Percentiles rank a stretch among this genome's conserved stretches.
Evolutionary conservation across 1,284 basidiomycete species (phyloP).

Genomic region (Ustilago lituana): DNA sequence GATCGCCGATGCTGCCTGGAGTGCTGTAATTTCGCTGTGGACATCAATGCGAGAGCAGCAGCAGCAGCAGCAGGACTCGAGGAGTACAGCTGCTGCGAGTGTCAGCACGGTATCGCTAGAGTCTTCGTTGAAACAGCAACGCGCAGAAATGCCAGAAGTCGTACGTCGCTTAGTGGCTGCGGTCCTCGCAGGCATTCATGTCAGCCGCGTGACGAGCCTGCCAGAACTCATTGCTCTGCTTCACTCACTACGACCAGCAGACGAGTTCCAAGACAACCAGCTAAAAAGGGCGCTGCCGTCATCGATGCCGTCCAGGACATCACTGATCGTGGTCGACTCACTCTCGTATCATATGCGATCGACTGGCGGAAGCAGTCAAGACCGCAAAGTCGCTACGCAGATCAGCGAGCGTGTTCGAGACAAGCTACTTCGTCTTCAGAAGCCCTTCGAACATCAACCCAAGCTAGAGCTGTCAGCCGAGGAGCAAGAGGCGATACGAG

Average conservation of each 20-base stretch:
- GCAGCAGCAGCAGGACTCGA: too few relatives aligned
- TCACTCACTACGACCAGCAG: conserved; percentile 30
- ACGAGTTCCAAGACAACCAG: conserved; percentile 12
- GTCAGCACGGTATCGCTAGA: too few relatives aligned
- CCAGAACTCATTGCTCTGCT: conserved; percentile 28
- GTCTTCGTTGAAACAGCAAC: neutral
- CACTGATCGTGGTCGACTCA: conserved; percentile 40
- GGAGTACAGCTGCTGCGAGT: neutral
- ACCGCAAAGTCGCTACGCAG: conserved; percentile 27
- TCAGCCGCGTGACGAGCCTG: conserved; percentile 30
- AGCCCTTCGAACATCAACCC: conserved; percentile 24
- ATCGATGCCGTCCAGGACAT: conserved; percentile 23
- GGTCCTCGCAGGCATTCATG: conserved; percentile 27
- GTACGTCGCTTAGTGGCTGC: conserved; percentile 38
- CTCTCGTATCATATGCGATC: conserved; percentile 35
- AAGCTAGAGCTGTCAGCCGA: conserved; percentile 6
- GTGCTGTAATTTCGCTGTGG: conserved; percentile 18
- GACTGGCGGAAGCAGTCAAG: conserved; percentile 12
- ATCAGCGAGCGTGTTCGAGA: conserved; percentile 24
- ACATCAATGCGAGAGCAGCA: neutral
- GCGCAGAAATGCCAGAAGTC: conserved; percentile 29
- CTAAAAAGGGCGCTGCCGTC: conserved; percentile 1
- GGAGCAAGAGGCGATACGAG: conserved; percentile 4
- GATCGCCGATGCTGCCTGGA: conserved; percentile 34
- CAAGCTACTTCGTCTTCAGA: conserved; percentile 32